Base-by-base conservation (phyloP, 2,329 filamentous ascomycete genomes). In the Alternaria metachromatica region DNA sequence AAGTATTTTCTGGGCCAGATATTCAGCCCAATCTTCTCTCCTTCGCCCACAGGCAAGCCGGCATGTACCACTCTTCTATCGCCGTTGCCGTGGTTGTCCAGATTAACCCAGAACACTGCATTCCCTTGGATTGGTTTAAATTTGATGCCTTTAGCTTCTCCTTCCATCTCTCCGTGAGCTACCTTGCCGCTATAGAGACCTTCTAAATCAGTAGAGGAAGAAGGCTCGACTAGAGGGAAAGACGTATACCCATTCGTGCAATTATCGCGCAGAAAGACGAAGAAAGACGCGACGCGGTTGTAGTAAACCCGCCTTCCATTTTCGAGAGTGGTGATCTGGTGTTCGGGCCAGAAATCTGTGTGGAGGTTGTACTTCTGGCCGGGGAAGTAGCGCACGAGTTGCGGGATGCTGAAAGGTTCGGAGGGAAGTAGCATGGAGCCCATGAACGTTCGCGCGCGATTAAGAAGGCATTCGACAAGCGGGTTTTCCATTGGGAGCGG, bases 41-140 rank as follows among this genome's bases (percentile, higher is more conserved):
- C 87, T 48, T 77, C 79, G 25, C 77, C 75, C 0, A 89, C 86
- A 11, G 87, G 86, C 71, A 87, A 80, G 12, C 86, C 87, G 55
- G 86, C 86, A 81, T 89, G 87, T 76, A 86, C 84, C 15, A 86
- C 84, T 53, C 71, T 65, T 44, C 67, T 18, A 63, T 73, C 71
- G 7, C 72, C 71, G 3, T 45, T 55, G 13, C 71, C 71, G 72
- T 87, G 83, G 66, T 82, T 80, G 58, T 83, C 79, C 58, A 88
- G 76, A 77, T 89, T 89, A 73, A 85, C 83, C 87, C 87, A 89
- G 59, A 87, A 89, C 2, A 89, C 81, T 7, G 86, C 87, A 79
- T 85, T 87, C 1, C 86, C 85, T 64, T 81, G 81, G 50, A 84
- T 82, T 0, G 86, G 84, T 68, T 84, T 85, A 67, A 89, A 88